Evolutionary conservation across 2,329 filamentous ascomycete genomes (phyloP), one percentile per base, ranked within the genome.

Genomic region (Mycosphaerella sp.): DNA sequence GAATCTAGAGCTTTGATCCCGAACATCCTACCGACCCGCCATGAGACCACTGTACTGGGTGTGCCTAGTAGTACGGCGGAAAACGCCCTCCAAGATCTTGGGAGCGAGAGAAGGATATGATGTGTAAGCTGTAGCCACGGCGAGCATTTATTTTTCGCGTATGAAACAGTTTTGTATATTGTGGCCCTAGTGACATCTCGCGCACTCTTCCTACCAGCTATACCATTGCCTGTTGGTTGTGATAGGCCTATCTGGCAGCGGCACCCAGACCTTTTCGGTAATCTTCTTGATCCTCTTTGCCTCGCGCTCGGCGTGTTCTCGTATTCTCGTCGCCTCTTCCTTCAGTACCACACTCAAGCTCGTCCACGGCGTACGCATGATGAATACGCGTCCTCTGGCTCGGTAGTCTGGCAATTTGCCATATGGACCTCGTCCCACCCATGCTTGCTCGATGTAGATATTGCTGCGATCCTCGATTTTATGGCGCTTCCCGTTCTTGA

Each of bases 381-480:
- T 69, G 62, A 86, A 80, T 58, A 85, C 79, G 50, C 79, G 76
- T 30, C 89, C 89, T 65, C 87, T 79, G 2, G 89, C 89, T 57
- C 91, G 83, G 69, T 84, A 85, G 60, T 90, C 85, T 5, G 80
- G 73, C 41, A 75, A 73, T 53, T 71, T 72, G 21, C 79, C 78
- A 68, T 76, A 85, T 1, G 78, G 75, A 0, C 88, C 87, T 58
- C 86, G 84, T 49, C 87, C 88, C 40, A 95, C 89, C 91, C 91
- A 98, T 4, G 90, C 89, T 71, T 97, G 82, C 49, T 89, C 86
- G 60, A 98, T 79, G 69, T 96, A 98, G 58, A 97, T 85, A 53
- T 80, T 79, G n/a, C 86, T 86, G 1, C 84, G 83, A 64, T 96
- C 86, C 27, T 71, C 71, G 18, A 95, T 78, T 35, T 79, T 77